A percentile compares a stretch with the other conserved stretches of the same genome.
Evolutionary conservation across 202 grass and related monocot species (phyloP).

Genomic region (Panicum hallii): DNA sequence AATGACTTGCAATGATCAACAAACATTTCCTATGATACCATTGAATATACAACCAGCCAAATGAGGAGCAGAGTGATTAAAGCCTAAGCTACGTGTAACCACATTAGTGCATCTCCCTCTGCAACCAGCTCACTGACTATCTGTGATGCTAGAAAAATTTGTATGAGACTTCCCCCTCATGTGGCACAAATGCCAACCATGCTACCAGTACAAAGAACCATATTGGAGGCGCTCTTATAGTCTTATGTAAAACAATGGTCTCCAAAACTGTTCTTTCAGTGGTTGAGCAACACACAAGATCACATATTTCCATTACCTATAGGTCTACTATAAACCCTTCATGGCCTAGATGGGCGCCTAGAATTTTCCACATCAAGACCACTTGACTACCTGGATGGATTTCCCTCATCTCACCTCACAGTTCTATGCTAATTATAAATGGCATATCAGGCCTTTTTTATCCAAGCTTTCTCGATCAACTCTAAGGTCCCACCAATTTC

Average conservation of each 20-base stretch:
- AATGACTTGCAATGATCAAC: background rate
- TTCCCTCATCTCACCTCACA: background rate
- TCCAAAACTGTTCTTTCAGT: background rate
- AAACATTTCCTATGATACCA: background rate
- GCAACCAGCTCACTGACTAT: background rate
- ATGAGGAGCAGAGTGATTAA: background rate
- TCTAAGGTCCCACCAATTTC: background rate
- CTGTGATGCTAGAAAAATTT: background rate
- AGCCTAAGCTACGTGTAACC: background rate
- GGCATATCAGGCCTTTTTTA: background rate
- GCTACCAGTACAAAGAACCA: background rate
- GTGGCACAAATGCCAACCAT: background rate
- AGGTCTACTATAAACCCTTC: background rate
- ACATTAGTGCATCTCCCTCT: background rate
- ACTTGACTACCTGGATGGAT: background rate
- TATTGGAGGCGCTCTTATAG: background rate
- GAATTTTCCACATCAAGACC: background rate
- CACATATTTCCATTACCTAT: background rate
- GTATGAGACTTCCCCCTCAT: background rate
- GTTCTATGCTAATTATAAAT: slow-evolving; percentile 1
- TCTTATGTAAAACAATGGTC: no score
- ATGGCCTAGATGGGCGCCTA: background rate
- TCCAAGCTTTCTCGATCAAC: background rate
- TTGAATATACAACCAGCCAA: background rate
- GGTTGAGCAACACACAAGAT: background rate